These are phyloP conservation scores for Blastobotrys robertii DNA, from an alignment of 805 yeast species.

Conservation along the genomic window DNA sequence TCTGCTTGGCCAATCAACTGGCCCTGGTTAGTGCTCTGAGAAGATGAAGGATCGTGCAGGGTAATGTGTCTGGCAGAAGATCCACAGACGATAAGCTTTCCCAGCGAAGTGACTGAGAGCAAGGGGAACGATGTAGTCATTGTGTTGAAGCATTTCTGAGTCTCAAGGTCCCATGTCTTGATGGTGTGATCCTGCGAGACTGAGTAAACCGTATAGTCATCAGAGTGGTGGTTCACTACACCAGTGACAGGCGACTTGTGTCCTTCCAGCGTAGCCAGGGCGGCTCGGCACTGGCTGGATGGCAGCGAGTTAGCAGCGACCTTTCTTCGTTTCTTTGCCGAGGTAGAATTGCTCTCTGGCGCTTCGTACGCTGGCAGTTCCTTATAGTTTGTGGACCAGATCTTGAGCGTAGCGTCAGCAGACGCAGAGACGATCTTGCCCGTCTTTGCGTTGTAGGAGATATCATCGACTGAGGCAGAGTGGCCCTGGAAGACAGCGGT, in stretches of 20 bases:
- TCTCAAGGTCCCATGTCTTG: constrained; percentile 92
- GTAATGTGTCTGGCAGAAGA: constrained; percentile 96
- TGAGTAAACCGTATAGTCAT: constrained; percentile 78
- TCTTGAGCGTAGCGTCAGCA: constrained; percentile 65
- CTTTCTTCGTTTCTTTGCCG: constrained; percentile 82
- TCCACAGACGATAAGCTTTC: constrained; percentile 79
- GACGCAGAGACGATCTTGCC: constrained; percentile 68
- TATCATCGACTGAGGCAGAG: constrained; percentile 70
- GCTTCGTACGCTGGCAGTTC: constrained; percentile 64
- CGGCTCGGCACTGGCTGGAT: constrained; percentile 68
- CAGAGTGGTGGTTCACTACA: constrained; percentile 62
- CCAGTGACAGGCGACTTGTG: constrained; percentile 85
- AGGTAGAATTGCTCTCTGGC: constrained; percentile 41
- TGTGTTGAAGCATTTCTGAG: constrained; percentile 77
- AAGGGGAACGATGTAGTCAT: constrained; percentile 79
- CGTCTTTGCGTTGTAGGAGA: constrained; percentile 42
- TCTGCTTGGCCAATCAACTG: constrained; percentile 86
- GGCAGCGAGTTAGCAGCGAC: constrained; percentile 63
- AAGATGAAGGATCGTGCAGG: constrained; percentile 80
- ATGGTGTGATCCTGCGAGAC: constrained; percentile 93
- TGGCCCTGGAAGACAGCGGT: constrained; percentile 85
- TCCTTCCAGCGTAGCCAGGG: constrained; percentile 67
- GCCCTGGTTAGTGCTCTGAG: constrained; percentile 44
- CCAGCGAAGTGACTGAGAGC: constrained; percentile 61
- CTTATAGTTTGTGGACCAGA: constrained; percentile 83